Evolutionary conservation across 2,329 filamentous ascomycete species (phyloP), one percentile per base, ranked within the genome.

Genomic region (Emericellopsis cladophorae): DNA sequence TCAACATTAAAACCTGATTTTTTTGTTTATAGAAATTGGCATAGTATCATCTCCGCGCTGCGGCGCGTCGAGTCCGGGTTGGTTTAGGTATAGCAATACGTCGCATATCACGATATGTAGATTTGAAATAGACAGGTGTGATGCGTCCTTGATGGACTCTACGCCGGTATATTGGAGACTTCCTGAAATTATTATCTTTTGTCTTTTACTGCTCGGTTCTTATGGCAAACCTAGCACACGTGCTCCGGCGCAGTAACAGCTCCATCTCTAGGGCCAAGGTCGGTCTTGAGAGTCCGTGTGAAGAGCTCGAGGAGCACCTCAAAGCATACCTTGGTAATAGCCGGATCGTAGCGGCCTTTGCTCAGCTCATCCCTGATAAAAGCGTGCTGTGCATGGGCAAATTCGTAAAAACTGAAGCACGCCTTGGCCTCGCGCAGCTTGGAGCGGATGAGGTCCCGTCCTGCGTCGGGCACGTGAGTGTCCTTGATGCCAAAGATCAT

Each of bases 401-500:
- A 79, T 64, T 95, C 89, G 62, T 92, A 87, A 58, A 86, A 95
- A 54, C 77, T 82, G 53, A 90, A 89, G 9, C 73, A 68, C 5
- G 81, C 73, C 9, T 81, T 82, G 6, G 79, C 76, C 18, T 86
- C 85, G 51, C 89, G 79, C 51, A 95, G 68, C 45, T 86, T 89
- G 57, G 76, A 76, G 44, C 88, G 76, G 57, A 95, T 92, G 49
- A 93, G 61, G 60, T 94, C 87, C 15, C 89, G 73, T 2, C 89
- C 89, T 33, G 75, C 75, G 31, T 86, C 78, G 2, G 87, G 86
- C 12, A 95, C 88, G 59, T 95, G 89, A 43, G 80, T 94, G 59
- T 95, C 89, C 57, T 83, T 80, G 60, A 93, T 83, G 40, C 89
- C 89, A 56, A 94, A 94, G 54, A 95, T 93, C 78, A 95, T 83